These are phyloP conservation scores for Diplodia intermedia DNA, from an alignment of 2,329 filamentous ascomycete genomes.

Conservation along the genomic window DNA sequence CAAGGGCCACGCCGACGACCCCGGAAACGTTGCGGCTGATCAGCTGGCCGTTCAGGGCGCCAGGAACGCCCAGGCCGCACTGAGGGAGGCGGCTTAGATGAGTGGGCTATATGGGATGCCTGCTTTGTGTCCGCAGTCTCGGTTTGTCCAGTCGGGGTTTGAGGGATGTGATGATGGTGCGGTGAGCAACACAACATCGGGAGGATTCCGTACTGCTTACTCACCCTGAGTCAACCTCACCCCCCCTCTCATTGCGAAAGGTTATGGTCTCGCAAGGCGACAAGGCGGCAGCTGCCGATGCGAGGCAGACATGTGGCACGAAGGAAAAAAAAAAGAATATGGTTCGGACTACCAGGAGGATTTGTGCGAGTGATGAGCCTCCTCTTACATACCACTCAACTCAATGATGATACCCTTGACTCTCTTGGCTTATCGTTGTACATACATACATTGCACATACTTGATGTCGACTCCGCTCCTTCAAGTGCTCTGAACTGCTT, in stretches of 20 bases:
- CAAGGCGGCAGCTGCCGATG: background rate
- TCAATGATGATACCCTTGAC: slow-evolving; percentile 19
- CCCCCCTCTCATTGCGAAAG: background rate
- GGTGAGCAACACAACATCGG: background rate
- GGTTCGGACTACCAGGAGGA: background rate
- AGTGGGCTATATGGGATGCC: background rate
- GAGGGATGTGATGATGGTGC: background rate
- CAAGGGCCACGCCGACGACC: slow-evolving; percentile 78
- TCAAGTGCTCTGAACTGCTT: background rate
- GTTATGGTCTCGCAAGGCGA: background rate
- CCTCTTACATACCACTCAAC: background rate
- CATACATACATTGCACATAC: background rate
- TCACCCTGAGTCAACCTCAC: background rate
- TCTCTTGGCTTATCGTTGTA: slow-evolving; percentile 15
- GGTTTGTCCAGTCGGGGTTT: background rate
- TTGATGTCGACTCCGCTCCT: background rate
- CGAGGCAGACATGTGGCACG: background rate
- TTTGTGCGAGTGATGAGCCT: background rate
- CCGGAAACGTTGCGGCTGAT: slow-evolving; percentile 84
- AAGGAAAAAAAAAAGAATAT: background rate
- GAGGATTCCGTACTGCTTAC: slow-evolving; percentile 8
- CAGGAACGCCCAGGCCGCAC: slow-evolving; percentile 42
- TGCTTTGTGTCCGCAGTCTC: background rate
- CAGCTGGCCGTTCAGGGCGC: slow-evolving; percentile 74
- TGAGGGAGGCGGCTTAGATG: slow-evolving; percentile 5